A percentile compares a stretch with the other conserved stretches of the same genome.
Conservation (phyloP, 106 monocot species). For the Ottelia alismoides region DNA sequence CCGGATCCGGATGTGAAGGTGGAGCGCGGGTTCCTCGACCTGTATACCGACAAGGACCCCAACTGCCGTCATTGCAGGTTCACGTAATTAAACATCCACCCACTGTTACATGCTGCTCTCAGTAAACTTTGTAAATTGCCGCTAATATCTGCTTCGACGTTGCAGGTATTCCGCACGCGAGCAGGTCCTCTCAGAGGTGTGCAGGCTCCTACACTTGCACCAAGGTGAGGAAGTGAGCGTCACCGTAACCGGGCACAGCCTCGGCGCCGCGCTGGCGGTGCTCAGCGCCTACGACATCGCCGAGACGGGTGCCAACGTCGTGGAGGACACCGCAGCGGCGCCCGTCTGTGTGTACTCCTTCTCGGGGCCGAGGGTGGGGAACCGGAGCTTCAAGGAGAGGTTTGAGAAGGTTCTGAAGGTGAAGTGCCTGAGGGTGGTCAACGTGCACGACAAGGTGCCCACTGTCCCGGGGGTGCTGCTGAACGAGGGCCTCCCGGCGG, state of each 20-base stretch:
- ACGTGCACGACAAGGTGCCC: conserved; percentile 72
- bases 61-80: conserved; percentile 39
- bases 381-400: conserved; percentile 48
- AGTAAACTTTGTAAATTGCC: too few relatives aligned
- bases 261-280: conserved; percentile 71
- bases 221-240: conserved; percentile 48
- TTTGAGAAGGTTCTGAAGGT: conserved; percentile 41
- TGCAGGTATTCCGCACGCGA: conserved; percentile 49
- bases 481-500: conserved; percentile 35
- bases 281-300: conserved; percentile 70
- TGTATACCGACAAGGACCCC: conserved; percentile 47
- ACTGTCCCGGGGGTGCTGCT: conserved; percentile 57
- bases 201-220: conserved; percentile 28
- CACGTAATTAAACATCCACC: too few relatives aligned
- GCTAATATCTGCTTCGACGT: too few relatives aligned
- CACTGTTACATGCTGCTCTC: too few relatives aligned
- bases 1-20: conserved; percentile 46
- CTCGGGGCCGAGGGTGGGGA: conserved; percentile 73
- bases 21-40: conserved; percentile 46
- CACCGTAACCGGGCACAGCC: conserved; percentile 65
- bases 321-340: conserved; percentile 3
- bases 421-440: conserved; percentile 56
- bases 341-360: conserved; percentile 44
- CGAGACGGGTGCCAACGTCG: conserved; percentile 25
- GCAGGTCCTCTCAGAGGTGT: conserved; percentile 54